A percentile compares a stretch with the other conserved stretches of the same genome.
Conservation (phyloP, 257 asterid genomes). For the Plantago ovata region DNA sequence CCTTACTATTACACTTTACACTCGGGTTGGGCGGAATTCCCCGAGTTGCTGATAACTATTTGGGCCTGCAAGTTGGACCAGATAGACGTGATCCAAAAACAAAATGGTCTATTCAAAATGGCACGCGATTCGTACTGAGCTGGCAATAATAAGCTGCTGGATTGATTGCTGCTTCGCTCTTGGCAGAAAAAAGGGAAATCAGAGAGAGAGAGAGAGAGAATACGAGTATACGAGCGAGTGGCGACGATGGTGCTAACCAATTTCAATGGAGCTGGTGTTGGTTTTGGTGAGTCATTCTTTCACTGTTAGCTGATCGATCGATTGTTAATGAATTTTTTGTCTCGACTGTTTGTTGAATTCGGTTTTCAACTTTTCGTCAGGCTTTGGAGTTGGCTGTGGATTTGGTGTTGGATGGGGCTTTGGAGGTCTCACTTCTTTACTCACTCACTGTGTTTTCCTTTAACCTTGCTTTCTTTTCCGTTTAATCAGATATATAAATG, state of each 20-base stretch:
- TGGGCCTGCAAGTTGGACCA: neutral
- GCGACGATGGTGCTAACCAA: conserved; percentile 49
- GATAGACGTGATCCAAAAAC: too few relatives aligned
- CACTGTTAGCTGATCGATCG: conserved; percentile 3
- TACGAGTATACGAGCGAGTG: too few relatives aligned
- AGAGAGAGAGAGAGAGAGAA: too few relatives aligned
- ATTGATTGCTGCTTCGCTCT: too few relatives aligned
- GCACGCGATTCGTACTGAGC: too few relatives aligned
- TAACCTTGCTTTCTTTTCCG: neutral
- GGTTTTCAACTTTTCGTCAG: conserved; percentile 30
- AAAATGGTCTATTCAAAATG: too few relatives aligned
- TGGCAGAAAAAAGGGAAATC: neutral
- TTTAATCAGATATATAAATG: neutral
- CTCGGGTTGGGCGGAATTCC: too few relatives aligned
- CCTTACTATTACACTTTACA: too few relatives aligned
- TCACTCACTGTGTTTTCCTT: neutral
- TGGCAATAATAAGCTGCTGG: too few relatives aligned
- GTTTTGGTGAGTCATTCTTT: conserved; percentile 45
- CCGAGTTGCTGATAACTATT: too few relatives aligned
- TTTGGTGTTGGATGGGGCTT: conserved; percentile 94
- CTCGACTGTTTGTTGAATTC: neutral
- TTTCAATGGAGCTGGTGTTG: conserved; percentile 74
- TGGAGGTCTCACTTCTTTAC: conserved; percentile 55
- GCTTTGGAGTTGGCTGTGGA: conserved; percentile 86
- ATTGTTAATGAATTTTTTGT: neutral